Evolutionary conservation across 306 rosid species (phyloP).

Genomic region (Mimosa bimucronata): DNA sequence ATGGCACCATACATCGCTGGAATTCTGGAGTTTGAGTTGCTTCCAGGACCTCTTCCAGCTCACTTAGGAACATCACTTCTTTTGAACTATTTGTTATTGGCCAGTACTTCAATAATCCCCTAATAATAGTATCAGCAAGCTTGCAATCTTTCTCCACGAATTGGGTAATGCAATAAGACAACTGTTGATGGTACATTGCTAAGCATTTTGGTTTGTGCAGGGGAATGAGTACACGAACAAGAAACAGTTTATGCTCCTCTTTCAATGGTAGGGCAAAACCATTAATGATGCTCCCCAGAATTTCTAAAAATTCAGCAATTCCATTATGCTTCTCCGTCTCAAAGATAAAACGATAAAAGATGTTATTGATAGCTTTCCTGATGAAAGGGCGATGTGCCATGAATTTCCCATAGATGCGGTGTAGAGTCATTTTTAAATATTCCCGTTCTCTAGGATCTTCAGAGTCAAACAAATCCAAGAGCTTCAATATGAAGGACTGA

Average conservation of each 20-base stretch:
- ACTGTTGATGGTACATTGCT: slow-evolving; percentile 67
- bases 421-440: slow-evolving; percentile 64
- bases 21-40: slow-evolving; percentile 70
- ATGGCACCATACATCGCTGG: slow-evolving; percentile 72
- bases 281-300: slow-evolving; percentile 61
- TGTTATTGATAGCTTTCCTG: slow-evolving; percentile 63
- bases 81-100: slow-evolving; percentile 74
- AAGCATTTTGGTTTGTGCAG: slow-evolving; percentile 73
- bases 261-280: slow-evolving; percentile 70
- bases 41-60: slow-evolving; percentile 73
- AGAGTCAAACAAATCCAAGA: slow-evolving; percentile 71
- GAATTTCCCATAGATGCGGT: slow-evolving; percentile 54
- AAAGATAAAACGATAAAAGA: slow-evolving; percentile 61
- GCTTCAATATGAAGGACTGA: slow-evolving; percentile 61
- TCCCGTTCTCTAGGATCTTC: slow-evolving; percentile 75
- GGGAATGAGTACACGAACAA: slow-evolving; percentile 63
- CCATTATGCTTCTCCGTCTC: slow-evolving; percentile 82
- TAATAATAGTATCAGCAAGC: slow-evolving; percentile 71
- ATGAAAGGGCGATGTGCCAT: slow-evolving; percentile 78
- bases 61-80: slow-evolving; percentile 73
- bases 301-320: slow-evolving; percentile 41
- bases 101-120: slow-evolving; percentile 78
- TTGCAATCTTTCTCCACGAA: slow-evolving; percentile 80
- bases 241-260: slow-evolving; percentile 76
- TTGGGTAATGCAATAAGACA: slow-evolving; percentile 69